Conservation (phyloP, 140 eudicot genomes). For the Cichorium intybus region DNA sequence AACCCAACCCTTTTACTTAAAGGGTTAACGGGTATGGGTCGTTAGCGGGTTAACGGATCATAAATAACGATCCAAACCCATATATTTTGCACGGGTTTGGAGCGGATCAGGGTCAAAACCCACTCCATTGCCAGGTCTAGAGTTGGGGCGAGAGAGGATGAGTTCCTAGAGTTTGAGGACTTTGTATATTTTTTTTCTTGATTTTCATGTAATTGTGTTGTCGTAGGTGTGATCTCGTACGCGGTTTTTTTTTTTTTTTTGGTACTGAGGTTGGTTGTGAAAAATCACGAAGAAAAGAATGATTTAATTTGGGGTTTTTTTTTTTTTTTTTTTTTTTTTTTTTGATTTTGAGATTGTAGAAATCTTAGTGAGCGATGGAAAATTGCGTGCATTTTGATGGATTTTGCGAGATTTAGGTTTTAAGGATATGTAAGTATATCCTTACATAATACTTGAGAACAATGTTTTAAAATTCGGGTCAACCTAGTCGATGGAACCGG, state of each 20-base stretch:
- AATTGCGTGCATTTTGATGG: conserved; percentile 12
- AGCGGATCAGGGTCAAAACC: too few species aligned
- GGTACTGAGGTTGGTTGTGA: conserved; percentile 87
- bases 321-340: too few species aligned
- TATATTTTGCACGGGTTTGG: too few species aligned
- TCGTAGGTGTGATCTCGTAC: conserved; percentile 78
- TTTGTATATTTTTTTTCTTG: conserved; percentile 76
- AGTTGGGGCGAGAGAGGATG: conserved; percentile 64
- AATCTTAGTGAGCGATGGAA: background rate
- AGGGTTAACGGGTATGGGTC: too few species aligned
- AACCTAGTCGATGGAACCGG: too few species aligned
- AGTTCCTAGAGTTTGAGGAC: conserved; percentile 73
- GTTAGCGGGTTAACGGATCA: too few species aligned
- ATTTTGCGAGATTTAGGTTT: background rate
- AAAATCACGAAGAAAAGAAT: conserved; percentile 8
- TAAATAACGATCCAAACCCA: too few species aligned
- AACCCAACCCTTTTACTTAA: too few species aligned
- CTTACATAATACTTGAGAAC: conserved; percentile 1
- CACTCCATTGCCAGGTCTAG: too few species aligned
- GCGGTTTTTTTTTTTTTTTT: conserved; percentile 57
- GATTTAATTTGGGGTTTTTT: conserved; percentile 22
- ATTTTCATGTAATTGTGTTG: conserved; percentile 88
- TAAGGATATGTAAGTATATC: too few species aligned
- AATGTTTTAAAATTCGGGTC: too few species aligned
- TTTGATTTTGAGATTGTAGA: conserved; percentile 14